Base-by-base conservation (phyloP, 768 basidiomycete genomes). In the Russula compacta region DNA sequence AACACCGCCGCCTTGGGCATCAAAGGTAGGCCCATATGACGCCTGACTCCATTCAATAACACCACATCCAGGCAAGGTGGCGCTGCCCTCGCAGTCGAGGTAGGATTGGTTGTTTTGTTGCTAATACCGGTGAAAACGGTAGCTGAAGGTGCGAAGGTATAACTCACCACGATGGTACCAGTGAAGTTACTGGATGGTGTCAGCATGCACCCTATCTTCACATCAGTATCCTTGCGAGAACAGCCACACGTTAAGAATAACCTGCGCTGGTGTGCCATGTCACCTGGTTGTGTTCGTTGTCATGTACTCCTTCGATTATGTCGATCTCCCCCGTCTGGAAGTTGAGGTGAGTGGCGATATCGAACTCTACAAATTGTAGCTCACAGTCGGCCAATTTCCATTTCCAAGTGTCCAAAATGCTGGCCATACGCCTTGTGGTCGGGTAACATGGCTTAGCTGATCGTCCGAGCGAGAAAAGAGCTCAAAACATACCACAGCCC, bases 11-110 rank as follows among this genome's bases (percentile, higher is more conserved):
- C 86, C 82, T 68, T 82, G 83, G 0, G 79, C 78, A 63, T 93
- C 92, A 69, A 93, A 93, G 55, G 80, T 81, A 40, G 86, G 84
- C 0, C 92, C 92, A 71, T 89, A 94, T 0, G 92, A 94, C 2
- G 87, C 85, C 21, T 79, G 78, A 67, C 89, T 92, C 83, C 83
- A 84, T 69, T 93, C 90, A 0, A 79, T 81, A 64, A 92, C 76
- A 40, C 85, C 85, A 66, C 92, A 93, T 7, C 92, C 92, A 47
- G 84, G 78, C 33, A 78, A 69, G 36, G 72, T 69, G 21, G 77
- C 82, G 67, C 72, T 67, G 60, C 73, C 74, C 39, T 86, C 69
- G 67, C 86, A 87, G 62, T 81, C 70, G 8, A 79, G 71, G 71
- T 86, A 78, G 50, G 81, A 74, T 60, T 75, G 64, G 19, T 78